These are phyloP conservation scores for Venturia carpophila DNA, from an alignment of 2,329 filamentous ascomycete species.

Conservation along the genomic window DNA sequence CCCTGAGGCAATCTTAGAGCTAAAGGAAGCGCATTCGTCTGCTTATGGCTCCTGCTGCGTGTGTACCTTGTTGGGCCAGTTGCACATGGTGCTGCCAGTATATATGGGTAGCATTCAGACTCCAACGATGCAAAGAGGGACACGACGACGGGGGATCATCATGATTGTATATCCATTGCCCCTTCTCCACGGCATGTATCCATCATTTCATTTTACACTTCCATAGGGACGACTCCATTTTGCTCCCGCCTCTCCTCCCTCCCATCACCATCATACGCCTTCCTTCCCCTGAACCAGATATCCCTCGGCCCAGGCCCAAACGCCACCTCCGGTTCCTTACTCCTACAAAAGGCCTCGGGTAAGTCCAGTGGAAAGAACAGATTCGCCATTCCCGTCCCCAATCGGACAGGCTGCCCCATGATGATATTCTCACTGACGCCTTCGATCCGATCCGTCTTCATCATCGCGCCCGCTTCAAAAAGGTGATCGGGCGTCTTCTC, in stretches of 20 bases:
- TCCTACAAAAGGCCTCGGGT: constrained; percentile 43
- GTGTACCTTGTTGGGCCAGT: no score
- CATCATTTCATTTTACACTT: no score
- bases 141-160: no score
- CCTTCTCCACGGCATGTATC: no score
- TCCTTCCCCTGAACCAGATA: constrained; percentile 5
- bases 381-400: constrained; percentile 89
- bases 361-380: constrained; percentile 73
- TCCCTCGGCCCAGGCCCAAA: constrained; percentile 3
- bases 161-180: no score
- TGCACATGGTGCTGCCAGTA: no score
- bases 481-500: constrained; percentile 98
- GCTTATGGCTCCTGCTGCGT: no score
- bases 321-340: constrained; percentile 8
- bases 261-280: background rate
- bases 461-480: constrained; percentile 85
- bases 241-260: background rate
- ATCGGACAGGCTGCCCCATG: constrained; percentile 87
- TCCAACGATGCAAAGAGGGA: no score
- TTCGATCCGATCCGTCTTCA: constrained; percentile 87
- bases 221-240: background rate
- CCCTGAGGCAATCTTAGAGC: no score
- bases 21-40: no score
- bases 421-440: constrained; percentile 97
- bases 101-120: no score